Conservation (phyloP, 306 rosid species). For the Prosopis cineraria region DNA sequence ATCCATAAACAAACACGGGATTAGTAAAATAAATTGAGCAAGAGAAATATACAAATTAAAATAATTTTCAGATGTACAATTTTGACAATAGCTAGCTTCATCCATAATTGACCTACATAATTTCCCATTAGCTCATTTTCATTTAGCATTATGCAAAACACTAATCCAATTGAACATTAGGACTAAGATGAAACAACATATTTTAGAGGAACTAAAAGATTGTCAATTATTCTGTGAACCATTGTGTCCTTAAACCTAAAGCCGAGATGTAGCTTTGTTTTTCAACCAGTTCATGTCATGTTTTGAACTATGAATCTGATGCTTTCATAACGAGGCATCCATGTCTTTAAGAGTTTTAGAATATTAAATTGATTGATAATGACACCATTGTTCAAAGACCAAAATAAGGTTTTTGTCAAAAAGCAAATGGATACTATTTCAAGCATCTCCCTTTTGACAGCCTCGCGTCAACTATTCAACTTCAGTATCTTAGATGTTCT, state of each 20-base stretch:
- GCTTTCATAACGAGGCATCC: neutral
- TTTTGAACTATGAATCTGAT: neutral
- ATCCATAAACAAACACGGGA: no score
- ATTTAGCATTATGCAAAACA: neutral
- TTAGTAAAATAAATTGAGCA: no score
- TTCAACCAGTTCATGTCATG: conserved; percentile 7
- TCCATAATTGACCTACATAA: no score
- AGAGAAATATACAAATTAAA: no score
- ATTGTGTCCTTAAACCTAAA: neutral
- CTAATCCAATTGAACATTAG: conserved; percentile 14
- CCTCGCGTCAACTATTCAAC: neutral
- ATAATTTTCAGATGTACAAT: no score
- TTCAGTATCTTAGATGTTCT: neutral
- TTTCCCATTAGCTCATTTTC: conserved; percentile 7
- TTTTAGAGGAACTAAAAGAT: neutral
- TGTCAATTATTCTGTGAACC: neutral
- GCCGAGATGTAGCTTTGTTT: neutral
- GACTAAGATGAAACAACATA: neutral
- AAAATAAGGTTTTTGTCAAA: neutral
- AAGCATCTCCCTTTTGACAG: neutral
- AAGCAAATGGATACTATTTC: neutral
- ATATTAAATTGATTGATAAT: neutral
- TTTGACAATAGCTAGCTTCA: no score
- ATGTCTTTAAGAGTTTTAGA: neutral
- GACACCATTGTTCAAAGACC: no score